Evolutionary conservation across 495 filamentous ascomycete genomes (phyloP).

Genomic region (Annulohypoxylon stygium): DNA sequence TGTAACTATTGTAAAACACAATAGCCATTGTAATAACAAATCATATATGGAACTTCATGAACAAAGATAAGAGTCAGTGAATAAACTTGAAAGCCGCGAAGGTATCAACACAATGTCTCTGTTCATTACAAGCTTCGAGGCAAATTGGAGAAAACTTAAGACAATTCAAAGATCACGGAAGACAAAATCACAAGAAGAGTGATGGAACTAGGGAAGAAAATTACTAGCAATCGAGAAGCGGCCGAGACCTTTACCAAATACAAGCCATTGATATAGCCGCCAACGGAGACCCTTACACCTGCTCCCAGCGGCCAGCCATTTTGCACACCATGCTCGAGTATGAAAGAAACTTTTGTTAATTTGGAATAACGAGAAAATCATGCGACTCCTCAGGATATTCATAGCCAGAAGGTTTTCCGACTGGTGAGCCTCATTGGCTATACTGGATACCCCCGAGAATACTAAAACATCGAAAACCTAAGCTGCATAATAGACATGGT

Average conservation of each 20-base stretch:
- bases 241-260: conserved; percentile 43
- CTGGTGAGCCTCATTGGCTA: conserved; percentile 32
- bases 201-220: conserved; percentile 4
- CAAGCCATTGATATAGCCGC: conserved; percentile 38
- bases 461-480: conserved; percentile 37
- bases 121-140: neutral
- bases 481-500: conserved; percentile 38
- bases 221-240: conserved; percentile 21
- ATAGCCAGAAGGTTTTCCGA: conserved; percentile 43
- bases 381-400: conserved; percentile 41
- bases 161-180: conserved; percentile 1
- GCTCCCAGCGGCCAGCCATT: conserved; percentile 28
- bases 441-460: conserved; percentile 31
- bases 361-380: conserved; percentile 46
- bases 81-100: neutral
- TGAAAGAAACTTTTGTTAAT: conserved; percentile 53
- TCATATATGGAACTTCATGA: neutral
- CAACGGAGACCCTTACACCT: conserved; percentile 26
- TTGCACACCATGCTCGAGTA: conserved; percentile 34
- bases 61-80: neutral
- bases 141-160: neutral
- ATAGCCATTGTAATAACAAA: neutral
- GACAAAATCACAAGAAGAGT: neutral
- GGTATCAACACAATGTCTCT: neutral
- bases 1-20: neutral